Base-by-base conservation (phyloP, 306 rosid genomes). In the Neltuma alba region DNA sequence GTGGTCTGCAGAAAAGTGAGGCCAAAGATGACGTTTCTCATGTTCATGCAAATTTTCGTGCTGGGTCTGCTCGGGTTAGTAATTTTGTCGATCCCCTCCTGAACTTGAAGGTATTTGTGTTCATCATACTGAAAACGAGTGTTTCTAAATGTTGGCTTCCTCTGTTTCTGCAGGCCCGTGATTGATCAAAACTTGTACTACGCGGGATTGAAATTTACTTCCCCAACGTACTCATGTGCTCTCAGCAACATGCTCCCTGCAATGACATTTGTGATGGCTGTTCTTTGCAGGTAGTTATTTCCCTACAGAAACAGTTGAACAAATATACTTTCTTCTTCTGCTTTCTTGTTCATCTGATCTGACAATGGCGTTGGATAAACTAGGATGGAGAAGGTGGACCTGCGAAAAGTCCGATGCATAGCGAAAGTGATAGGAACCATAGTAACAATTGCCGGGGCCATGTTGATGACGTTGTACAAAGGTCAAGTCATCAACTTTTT, bases 1-100 rank as follows among this genome's bases (percentile, higher is more conserved):
- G 25, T 28, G 2, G 7, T 9, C 70, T 40, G 60, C 88, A 94
- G 99, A 85, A 93, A 93, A 84, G 82, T 90, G 20, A 89, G 99
- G 68, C 99, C 99, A 1, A 95, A 87, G 90, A 86, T 95, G 7
- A 90, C 99, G 42, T 88, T 89, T n/a, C 79, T 89, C 1, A 85
- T 90, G 81, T 96, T 96, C 83, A 67, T 93, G 77, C 92, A 92
- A 85, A 77, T 96, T 67, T 90, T 93, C 40, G 87, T 87, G 47
- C 85, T 96, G 33, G 99, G 94, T 72, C 95, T 96, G 44, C 99
- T 96, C 52, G 99, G 95, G 99, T 95, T 42, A 89, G 96, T 87
- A 38, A 6, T 70, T 27, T 72, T 54, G 27, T 34, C 11, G 10
- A 52, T 52, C 23, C 58, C 0, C 44, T 70, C 20, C 7, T 21